These are phyloP conservation scores for Podospora conica DNA, from an alignment of 495 filamentous ascomycete species.

Conservation along the genomic window DNA sequence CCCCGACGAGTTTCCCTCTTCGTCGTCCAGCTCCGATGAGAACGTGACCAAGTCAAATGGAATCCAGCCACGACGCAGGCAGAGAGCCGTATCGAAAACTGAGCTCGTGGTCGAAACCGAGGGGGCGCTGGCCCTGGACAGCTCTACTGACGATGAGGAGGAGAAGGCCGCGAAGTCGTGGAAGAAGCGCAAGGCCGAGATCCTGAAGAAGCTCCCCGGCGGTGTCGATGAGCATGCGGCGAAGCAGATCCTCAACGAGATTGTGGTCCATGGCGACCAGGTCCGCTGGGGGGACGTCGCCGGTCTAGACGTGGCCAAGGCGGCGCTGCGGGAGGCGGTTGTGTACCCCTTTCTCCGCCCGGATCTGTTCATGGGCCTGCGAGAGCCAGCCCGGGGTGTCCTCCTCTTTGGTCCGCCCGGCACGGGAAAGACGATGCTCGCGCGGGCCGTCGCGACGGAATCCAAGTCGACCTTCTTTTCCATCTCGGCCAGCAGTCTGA, in stretches of 20 bases:
- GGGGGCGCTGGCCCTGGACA: conserved; percentile 12
- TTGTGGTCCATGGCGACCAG: conserved; percentile 89
- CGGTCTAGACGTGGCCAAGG: conserved; percentile 84
- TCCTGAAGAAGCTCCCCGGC: conserved; percentile 70
- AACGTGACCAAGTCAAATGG: conserved; percentile 1
- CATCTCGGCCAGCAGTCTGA: conserved; percentile 88
- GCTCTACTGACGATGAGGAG: conserved; percentile 23
- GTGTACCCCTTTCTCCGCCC: conserved; percentile 96
- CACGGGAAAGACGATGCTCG: conserved; percentile 98
- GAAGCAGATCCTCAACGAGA: conserved; percentile 90
- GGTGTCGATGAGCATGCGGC: conserved; percentile 78
- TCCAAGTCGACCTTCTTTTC: conserved; percentile 96
- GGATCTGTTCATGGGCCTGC: conserved; percentile 90
- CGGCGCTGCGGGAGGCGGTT: conserved; percentile 88
- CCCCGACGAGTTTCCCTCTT: not conserved
- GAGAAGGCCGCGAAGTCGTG: conserved; percentile 42
- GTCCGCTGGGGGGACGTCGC: conserved; percentile 95
- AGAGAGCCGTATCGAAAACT: conserved; percentile 9
- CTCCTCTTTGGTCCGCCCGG: conserved; percentile 93
- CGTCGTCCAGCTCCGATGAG: not conserved
- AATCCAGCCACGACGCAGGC: not conserved
- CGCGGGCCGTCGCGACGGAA: conserved; percentile 90
- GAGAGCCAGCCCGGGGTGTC: conserved; percentile 93
- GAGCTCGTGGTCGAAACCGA: conserved; percentile 15
- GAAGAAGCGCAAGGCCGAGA: conserved; percentile 42